Base-by-base conservation (phyloP, 1,284 basidiomycete species). In the Cutaneotrichosporon cyanovorans region DNA sequence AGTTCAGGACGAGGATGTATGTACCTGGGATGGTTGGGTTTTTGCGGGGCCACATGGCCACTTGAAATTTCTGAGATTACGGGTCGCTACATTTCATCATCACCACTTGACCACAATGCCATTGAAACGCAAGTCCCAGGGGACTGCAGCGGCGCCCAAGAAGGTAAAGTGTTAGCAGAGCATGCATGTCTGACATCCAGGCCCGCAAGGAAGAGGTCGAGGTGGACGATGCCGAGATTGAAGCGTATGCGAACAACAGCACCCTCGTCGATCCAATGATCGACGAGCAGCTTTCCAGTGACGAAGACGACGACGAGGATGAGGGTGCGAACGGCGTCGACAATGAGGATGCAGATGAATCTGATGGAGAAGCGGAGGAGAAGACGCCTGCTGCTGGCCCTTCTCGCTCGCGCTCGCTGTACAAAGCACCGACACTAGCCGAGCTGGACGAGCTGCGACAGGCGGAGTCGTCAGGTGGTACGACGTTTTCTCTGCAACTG, bases 401-500 rank as follows among this genome's bases (percentile, higher is more conserved):
- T 55, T 60, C 54, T 50, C 61, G 44, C 46, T 30, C 49, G 19
- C 42, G 62, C 18, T 56, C 60, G 7, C 64, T 75, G 16, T 77
- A 76, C 61, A 67, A 73, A 31, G 66, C 76, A 1, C 74, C 76
- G 1, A 77, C 76, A 0, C 62, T 71, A 18, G 69, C 83, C 51
- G 88, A 93, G 66, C 75, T 93, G 39, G 78, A 83, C 50, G 73
- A 73, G 6, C 54, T 71, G 16, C 57, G 58, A 12, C 40, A 55
- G 11, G 58, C 56, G 15, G 54, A 58, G 39, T 53, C 60, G 10
- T 52, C 61, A 14, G 62, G 63, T 10, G 63, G 66, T 7, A 65
- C 59, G 20, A 58, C 61, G 11, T 71, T 72, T 48, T 59, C 63
- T 80, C 87, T 63, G 80, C 88, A 66, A 50, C 57, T 66, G 20